Evolutionary conservation across 2,329 filamentous ascomycete genomes (phyloP).

Genomic region (Ophiostoma populinum): DNA sequence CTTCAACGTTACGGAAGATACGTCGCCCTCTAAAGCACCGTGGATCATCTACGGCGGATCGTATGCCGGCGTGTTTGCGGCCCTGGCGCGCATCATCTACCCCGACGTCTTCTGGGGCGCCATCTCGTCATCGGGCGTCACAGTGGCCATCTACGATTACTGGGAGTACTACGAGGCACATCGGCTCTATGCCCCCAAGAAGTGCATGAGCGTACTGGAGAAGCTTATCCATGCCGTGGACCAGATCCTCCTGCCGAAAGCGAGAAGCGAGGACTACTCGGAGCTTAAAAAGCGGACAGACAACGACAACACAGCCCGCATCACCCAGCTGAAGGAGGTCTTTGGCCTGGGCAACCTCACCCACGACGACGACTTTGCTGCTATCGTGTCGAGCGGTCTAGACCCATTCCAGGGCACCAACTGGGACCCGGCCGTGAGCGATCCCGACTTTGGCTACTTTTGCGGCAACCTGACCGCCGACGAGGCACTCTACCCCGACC

Average conservation of each 20-base stretch:
- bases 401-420: constrained; percentile 28
- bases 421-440: constrained; percentile 33
- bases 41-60: constrained; percentile 74
- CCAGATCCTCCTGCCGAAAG: constrained; percentile 28
- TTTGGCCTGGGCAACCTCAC: constrained; percentile 31
- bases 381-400: constrained; percentile 23
- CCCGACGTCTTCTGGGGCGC: constrained; percentile 63
- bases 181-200: constrained; percentile 29
- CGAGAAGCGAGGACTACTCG: no score
- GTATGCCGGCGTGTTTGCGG: constrained; percentile 66
- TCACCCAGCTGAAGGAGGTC: constrained; percentile 22
- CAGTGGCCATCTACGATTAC: constrained; percentile 60
- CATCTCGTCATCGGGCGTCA: constrained; percentile 68
- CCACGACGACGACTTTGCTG: constrained; percentile 31
- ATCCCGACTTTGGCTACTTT: constrained; percentile 26
- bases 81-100: constrained; percentile 59
- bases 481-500: constrained; percentile 23
- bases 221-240: constrained; percentile 35
- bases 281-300: no score
- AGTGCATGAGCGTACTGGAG: constrained; percentile 48
- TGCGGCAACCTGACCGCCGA: constrained; percentile 29
- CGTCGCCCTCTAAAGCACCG: no score
- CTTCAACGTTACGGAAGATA: constrained; percentile 37
- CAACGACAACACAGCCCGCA: no score
- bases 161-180: constrained; percentile 44